These are phyloP conservation scores for Globisporangium orthogonon DNA, from an alignment of 352 stramenopile species.

Conservation along the genomic window DNA sequence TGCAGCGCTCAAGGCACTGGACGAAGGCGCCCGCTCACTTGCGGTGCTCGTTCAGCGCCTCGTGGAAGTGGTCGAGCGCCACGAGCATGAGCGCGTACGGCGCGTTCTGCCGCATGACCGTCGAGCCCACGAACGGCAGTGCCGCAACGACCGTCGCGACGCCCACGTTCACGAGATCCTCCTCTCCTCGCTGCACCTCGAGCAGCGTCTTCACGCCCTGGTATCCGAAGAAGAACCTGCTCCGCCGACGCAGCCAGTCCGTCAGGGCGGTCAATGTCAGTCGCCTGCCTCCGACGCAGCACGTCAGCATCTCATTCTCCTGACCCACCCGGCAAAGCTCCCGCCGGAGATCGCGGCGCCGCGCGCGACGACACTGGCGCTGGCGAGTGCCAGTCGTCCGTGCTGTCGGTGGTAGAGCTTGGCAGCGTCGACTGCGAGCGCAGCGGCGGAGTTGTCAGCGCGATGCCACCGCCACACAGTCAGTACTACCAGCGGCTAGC, in stretches of 20 bases:
- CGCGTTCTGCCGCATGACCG: constrained; percentile 66
- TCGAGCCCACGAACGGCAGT: constrained; percentile 53
- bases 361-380: constrained; percentile 35
- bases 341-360: constrained; percentile 51
- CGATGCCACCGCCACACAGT: not conserved
- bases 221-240: constrained; percentile 74
- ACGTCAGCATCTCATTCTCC: too few relatives aligned
- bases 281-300: too few relatives aligned
- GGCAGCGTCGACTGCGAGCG: constrained; percentile 42
- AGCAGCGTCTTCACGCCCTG: constrained; percentile 70
- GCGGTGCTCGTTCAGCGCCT: constrained; percentile 62
- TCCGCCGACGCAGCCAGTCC: too few relatives aligned
- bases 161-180: constrained; percentile 53
- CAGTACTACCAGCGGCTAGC: not conserved
- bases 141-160: constrained; percentile 43
- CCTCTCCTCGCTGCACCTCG: constrained; percentile 42
- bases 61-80: constrained; percentile 74
- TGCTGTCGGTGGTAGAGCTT: constrained; percentile 60
- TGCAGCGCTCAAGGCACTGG: too few relatives aligned
- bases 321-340: constrained; percentile 50
- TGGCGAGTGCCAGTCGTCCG: constrained; percentile 34
- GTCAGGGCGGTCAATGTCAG: not conserved
- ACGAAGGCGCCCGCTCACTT: constrained; percentile 9
- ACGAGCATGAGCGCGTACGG: constrained; percentile 75
- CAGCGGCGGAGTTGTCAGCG: constrained; percentile 3